Evolutionary conservation across 2,329 filamentous ascomycete genomes (phyloP), one percentile per base, ranked within the genome.

Genomic region (Cercospora canescens): DNA sequence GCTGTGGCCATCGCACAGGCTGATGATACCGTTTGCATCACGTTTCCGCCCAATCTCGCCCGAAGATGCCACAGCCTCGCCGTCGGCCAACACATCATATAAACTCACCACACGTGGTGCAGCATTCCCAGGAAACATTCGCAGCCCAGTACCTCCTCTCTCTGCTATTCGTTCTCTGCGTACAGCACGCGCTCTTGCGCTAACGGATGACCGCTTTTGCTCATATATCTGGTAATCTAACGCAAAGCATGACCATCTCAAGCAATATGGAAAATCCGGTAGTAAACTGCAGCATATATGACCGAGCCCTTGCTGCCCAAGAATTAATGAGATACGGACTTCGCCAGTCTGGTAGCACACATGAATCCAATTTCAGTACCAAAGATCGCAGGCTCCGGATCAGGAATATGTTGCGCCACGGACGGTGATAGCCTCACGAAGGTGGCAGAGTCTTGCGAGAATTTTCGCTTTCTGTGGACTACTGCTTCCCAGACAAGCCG

Each of bases 181-280:
- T 28, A 18, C 41, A 37, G 59, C 18, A 37, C n/a, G 21, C 28
- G 16, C 16, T 26, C 58, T 21, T 28, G 32, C 58, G 32, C 59
- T 50, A 62, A 26, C 32, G 59, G 59, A 30, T 54, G 41, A 32
- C 45, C 30, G 59, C 59, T 62, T 62, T 54, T 62, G 28, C 14
- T 37, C 34, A 62, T 62, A 50, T 54, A 37, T n/a, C 50, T 37
- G 59, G 59, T 62, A 62, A 52, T 55, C 48, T 62, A 62, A 62
- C 6, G 45, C 28, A 52, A 50, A 62, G 41, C 45, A 52, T 62
- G 59, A 62, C 45, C 21, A 35, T 28, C 30, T 30, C 48, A 32
- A 9, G 45, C 59, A 52, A 54, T 54, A 39, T 37, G 50, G 28
- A 18, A 37, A 34, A 16, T 16, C 59, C 59, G 18, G 30, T 39